Conservation (phyloP, 257 asterid genomes). For the Lycium ferocissimum region DNA sequence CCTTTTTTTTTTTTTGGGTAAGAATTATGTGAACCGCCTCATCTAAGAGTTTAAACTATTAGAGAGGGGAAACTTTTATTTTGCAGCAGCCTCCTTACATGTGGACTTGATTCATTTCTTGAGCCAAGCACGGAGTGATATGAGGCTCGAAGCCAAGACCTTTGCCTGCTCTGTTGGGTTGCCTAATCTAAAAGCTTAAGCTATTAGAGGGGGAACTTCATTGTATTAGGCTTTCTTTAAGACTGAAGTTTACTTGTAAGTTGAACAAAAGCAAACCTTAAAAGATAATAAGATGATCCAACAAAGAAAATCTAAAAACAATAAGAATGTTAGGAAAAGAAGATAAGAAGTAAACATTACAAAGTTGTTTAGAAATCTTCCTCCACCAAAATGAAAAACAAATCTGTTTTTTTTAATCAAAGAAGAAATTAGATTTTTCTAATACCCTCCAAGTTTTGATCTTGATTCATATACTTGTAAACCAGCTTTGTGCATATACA, state of each 20-base stretch:
- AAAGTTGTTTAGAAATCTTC: not conserved
- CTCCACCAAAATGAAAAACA: not conserved
- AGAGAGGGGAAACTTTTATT: not conserved
- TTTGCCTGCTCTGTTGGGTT: not conserved
- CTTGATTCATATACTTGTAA: not conserved
- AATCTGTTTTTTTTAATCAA: not conserved
- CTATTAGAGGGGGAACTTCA: not conserved
- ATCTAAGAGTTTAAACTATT: not conserved
- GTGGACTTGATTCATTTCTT: not conserved
- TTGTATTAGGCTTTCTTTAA: not conserved
- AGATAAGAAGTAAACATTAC: not conserved
- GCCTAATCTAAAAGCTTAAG: not conserved
- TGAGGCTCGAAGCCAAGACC: not conserved
- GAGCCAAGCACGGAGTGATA: not conserved
- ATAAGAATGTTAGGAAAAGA: not conserved
- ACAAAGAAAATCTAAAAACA: not conserved
- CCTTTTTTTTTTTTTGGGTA: too few species aligned
- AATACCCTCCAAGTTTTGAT: not conserved
- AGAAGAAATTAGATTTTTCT: not conserved
- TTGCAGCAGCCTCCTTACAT: not conserved
- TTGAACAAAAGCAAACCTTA: not conserved
- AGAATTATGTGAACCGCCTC: not conserved
- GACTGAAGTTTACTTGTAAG: conserved; percentile 15
- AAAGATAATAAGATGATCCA: not conserved
- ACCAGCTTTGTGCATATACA: not conserved